phyloP scores from a whole-genome alignment of 2,329 filamentous ascomycete genomes.

The Mollisia scopiformis region DNA sequence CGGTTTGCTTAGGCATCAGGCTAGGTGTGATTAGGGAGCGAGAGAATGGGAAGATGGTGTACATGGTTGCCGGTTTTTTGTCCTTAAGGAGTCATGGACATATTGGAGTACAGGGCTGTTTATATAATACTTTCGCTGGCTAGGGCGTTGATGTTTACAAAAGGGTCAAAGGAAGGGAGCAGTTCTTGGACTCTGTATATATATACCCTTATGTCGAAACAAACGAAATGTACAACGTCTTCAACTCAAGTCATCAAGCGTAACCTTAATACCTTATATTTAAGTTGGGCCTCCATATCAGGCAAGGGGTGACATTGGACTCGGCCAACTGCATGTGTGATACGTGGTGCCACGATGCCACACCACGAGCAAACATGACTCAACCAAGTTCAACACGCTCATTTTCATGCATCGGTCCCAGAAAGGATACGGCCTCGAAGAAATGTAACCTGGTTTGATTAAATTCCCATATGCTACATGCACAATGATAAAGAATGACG shows the following conservation, averaged over 20 bases:
- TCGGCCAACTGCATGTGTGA: not conserved
- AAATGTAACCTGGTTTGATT: not conserved
- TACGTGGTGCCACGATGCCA: not conserved
- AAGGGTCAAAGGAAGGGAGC: not conserved
- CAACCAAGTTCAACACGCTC: not conserved
- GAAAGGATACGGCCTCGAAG: not conserved
- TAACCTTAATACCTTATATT: not conserved
- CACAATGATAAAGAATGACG: not conserved
- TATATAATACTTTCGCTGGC: too few relatives aligned
- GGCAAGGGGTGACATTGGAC: not conserved
- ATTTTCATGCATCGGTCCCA: not conserved
- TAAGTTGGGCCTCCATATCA: not conserved
- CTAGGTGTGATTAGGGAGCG: not conserved
- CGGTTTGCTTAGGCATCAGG: not conserved
- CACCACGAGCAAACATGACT: too few relatives aligned
- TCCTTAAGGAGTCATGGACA: not conserved
- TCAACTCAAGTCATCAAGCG: not conserved
- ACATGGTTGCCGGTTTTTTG: not conserved
- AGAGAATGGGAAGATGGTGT: not conserved
- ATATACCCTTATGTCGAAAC: not conserved
- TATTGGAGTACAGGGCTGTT: too few relatives aligned
- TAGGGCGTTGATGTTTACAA: not conserved
- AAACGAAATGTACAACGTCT: not conserved
- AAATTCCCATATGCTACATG: not conserved
- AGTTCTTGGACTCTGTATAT: not conserved